These are phyloP conservation scores for Zygoascus ofunaensis DNA, from an alignment of 805 yeast species.

Conservation along the genomic window DNA sequence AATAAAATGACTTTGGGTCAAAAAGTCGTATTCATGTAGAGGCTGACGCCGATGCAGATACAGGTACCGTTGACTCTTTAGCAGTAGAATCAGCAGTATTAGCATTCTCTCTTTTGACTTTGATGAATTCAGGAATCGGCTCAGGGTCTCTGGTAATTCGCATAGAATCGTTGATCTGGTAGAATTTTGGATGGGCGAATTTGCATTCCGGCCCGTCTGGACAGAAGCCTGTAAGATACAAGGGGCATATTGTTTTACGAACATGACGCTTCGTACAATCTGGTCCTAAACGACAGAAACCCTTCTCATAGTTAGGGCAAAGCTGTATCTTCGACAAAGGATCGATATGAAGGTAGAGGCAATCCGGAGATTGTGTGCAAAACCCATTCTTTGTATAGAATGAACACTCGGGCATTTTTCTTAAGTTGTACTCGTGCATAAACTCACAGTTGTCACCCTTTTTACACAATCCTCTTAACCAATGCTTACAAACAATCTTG, in stretches of 20 bases:
- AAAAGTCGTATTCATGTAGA: no score
- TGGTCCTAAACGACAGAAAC: constrained; percentile 91
- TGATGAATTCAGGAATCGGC: constrained; percentile 5
- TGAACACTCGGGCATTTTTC: constrained; percentile 95
- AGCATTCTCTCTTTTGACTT: not conserved
- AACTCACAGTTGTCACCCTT: constrained; percentile 96
- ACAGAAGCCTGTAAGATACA: constrained; percentile 83
- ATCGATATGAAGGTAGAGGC: constrained; percentile 85
- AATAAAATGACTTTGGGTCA: no score
- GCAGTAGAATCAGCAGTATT: no score
- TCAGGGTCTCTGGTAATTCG: constrained; percentile 26
- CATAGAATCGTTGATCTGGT: constrained; percentile 31
- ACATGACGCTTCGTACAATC: constrained; percentile 74
- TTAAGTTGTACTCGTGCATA: constrained; percentile 84
- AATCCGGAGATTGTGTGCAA: constrained; percentile 90
- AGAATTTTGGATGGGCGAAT: constrained; percentile 73
- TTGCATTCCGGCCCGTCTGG: constrained; percentile 76
- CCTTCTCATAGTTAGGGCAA: constrained; percentile 73
- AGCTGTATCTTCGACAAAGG: constrained; percentile 83
- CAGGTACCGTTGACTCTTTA: no score
- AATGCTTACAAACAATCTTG: constrained; percentile 92
- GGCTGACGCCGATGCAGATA: no score
- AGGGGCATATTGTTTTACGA: constrained; percentile 64
- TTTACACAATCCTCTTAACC: constrained; percentile 95
- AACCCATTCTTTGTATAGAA: constrained; percentile 59